Conservation (phyloP, 2,329 filamentous ascomycete species). For the Diaporthe eres region DNA sequence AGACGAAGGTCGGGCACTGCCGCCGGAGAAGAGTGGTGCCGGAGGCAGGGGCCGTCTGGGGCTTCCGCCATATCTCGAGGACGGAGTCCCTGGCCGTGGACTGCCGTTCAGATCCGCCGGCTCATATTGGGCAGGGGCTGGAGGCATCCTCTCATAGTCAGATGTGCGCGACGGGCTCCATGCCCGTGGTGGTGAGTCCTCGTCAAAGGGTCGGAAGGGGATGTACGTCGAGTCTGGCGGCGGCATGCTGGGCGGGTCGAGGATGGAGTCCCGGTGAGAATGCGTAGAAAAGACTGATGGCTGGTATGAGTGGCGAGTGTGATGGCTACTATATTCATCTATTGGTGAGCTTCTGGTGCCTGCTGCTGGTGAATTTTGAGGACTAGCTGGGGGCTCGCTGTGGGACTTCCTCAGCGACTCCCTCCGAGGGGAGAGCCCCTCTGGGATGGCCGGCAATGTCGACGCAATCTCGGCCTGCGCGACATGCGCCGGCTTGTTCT, state of each 20-base stretch:
- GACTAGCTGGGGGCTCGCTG: slow-evolving; percentile 42
- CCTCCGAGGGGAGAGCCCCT: slow-evolving; percentile 62
- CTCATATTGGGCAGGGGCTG: slow-evolving; percentile 82
- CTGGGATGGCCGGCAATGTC: slow-evolving; percentile 65
- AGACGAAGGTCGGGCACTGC: slow-evolving; percentile 61
- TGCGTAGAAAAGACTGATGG: slow-evolving; percentile 64
- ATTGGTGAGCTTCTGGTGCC: slow-evolving; percentile 58
- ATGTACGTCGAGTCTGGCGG: slow-evolving; percentile 76
- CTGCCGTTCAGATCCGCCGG: slow-evolving; percentile 90
- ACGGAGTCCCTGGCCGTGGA: slow-evolving; percentile 90
- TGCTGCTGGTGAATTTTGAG: slow-evolving; percentile 38
- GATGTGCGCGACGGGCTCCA: slow-evolving; percentile 39
- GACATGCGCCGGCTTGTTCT: slow-evolving; percentile 50
- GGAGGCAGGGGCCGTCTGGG: slow-evolving; percentile 89
- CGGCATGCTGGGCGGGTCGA: slow-evolving; percentile 72
- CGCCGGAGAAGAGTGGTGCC: slow-evolving; percentile 82
- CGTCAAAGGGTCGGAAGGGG: slow-evolving; percentile 65
- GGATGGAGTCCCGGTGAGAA: slow-evolving; percentile 65
- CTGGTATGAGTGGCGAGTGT: slow-evolving; percentile 64
- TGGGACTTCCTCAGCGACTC: slow-evolving; percentile 54
- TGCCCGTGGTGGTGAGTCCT: slow-evolving; percentile 66
- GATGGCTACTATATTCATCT: slow-evolving; percentile 59
- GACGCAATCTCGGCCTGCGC: slow-evolving; percentile 53
- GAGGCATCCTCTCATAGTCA: slow-evolving; percentile 74
- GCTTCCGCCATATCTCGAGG: slow-evolving; percentile 89